Conservation (phyloP, 768 basidiomycete genomes). For the Rhodosporidiobolus odoratus region DNA sequence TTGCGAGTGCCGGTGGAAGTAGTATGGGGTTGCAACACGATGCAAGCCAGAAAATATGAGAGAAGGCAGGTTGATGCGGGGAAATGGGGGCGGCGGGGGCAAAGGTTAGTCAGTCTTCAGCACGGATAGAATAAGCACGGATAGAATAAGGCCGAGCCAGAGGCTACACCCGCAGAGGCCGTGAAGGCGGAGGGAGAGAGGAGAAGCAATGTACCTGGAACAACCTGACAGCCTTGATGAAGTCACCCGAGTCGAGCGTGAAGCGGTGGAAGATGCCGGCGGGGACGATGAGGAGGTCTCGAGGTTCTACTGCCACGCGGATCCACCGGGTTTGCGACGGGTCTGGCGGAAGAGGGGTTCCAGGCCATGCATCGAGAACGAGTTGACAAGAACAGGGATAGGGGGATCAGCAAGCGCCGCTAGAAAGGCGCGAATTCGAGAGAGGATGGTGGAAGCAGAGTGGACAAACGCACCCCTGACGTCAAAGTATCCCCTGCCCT, state of each 20-base stretch:
- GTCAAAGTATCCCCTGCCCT: constrained; percentile 88
- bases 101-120: not conserved
- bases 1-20: not conserved
- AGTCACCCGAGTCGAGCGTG: constrained; percentile 71
- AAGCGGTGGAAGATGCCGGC: constrained; percentile 93
- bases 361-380: not conserved
- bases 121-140: not conserved
- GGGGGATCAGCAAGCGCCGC: too few relatives aligned
- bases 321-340: constrained; percentile 70
- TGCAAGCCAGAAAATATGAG: not conserved
- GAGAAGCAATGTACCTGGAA: constrained; percentile 61
- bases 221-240: constrained; percentile 69
- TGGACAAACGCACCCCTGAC: constrained; percentile 58
- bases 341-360: constrained; percentile 51
- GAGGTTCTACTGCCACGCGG: constrained; percentile 65
- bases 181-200: not conserved
- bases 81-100: too few relatives aligned
- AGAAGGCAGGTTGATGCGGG: not conserved
- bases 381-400: not conserved
- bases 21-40: not conserved
- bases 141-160: too few relatives aligned
- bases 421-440: not conserved
- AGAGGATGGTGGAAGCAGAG: not conserved
- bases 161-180: too few relatives aligned
- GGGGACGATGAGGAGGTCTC: constrained; percentile 81